Conservation (phyloP, 129 eudicot species). For the Centaurea solstitialis region DNA sequence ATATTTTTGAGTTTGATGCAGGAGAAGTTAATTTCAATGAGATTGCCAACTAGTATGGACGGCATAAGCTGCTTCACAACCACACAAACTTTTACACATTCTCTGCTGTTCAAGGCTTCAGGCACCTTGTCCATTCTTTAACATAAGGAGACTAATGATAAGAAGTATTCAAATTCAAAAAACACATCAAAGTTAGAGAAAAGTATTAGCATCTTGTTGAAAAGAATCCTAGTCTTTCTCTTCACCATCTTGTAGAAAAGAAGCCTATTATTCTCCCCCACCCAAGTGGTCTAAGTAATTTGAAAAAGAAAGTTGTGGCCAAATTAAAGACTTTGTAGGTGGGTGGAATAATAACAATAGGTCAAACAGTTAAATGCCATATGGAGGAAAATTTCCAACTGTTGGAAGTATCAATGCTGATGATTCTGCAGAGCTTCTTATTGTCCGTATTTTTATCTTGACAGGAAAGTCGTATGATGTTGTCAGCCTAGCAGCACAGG, state of each 20-base stretch:
- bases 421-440: background rate
- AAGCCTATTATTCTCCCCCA: background rate
- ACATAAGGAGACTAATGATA: background rate
- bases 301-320: background rate
- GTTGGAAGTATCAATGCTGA: background rate
- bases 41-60: background rate
- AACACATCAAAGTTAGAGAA: background rate
- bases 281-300: background rate
- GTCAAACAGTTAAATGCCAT: background rate
- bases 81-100: background rate
- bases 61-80: background rate
- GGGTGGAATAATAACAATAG: background rate
- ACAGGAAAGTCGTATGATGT: slow-evolving; percentile 75
- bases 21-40: background rate
- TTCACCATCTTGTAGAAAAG: background rate
- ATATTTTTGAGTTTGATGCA: background rate
- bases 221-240: background rate
- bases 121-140: background rate
- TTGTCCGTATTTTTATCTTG: slow-evolving; percentile 5
- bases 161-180: background rate
- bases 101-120: background rate
- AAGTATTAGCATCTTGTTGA: too few relatives aligned
- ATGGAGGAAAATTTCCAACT: background rate
- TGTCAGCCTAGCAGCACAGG: slow-evolving; percentile 49
- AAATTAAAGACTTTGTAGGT: background rate